phyloP scores from a whole-genome alignment of 1,139 yeast species.

The Sporopachydermia cereana region DNA sequence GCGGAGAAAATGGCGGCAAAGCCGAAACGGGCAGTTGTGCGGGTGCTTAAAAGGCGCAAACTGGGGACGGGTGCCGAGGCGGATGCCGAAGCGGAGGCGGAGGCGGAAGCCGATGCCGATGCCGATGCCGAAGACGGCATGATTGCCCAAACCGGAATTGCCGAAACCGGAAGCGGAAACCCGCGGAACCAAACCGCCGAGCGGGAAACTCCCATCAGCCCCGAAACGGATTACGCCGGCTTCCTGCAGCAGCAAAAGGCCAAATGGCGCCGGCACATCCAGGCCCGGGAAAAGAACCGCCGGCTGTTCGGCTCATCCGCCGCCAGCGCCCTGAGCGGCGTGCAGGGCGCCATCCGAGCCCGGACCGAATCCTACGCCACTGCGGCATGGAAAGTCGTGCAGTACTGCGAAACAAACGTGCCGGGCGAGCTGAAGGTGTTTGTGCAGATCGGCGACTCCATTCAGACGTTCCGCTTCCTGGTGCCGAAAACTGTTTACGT shows the following conservation, averaged over 20 bases:
- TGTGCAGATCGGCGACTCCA: slow-evolving; percentile 55
- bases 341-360: slow-evolving; percentile 34
- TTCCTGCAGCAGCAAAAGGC: slow-evolving; percentile 73
- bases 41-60: neutral
- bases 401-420: slow-evolving; percentile 40
- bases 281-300: slow-evolving; percentile 58
- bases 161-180: slow-evolving; percentile 15
- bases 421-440: slow-evolving; percentile 73
- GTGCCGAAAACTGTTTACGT: slow-evolving; percentile 67
- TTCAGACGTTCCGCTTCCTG: slow-evolving; percentile 62
- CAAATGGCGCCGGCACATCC: slow-evolving; percentile 72
- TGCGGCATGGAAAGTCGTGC: slow-evolving; percentile 75
- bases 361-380: slow-evolving; percentile 74
- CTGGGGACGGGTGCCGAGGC: slow-evolving; percentile 13
- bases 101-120: slow-evolving; percentile 9
- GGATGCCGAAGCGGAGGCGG: slow-evolving; percentile 11
- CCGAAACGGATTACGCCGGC: slow-evolving; percentile 63
- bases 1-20: slow-evolving; percentile 17
- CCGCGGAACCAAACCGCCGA: too few relatives aligned
- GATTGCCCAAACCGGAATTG: slow-evolving; percentile 12
- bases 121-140: slow-evolving; percentile 14
- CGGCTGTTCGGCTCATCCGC: slow-evolving; percentile 64
- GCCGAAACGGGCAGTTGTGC: slow-evolving; percentile 12
- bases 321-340: slow-evolving; percentile 26
- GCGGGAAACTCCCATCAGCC: slow-evolving; percentile 36